phyloP scores from a whole-genome alignment of 208 protist genomes.

The Crithidia fasciculata region DNA sequence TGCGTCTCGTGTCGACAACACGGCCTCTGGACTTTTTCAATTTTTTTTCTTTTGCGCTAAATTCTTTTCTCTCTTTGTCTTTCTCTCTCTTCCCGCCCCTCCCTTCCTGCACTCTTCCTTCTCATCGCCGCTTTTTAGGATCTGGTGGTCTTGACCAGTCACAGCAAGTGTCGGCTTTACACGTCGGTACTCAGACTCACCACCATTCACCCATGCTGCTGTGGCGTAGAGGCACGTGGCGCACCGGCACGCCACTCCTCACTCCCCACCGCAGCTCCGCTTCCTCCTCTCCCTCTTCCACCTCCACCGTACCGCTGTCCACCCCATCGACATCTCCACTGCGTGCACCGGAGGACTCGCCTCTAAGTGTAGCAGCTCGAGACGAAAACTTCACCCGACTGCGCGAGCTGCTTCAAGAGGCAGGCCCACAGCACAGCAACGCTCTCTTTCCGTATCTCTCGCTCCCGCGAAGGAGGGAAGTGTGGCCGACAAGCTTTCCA shows the following conservation, averaged over 20 bases:
- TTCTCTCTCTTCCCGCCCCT: background rate
- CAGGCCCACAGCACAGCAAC: background rate
- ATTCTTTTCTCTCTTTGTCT: too few relatives aligned
- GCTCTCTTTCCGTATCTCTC: background rate
- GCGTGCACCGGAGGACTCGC: background rate
- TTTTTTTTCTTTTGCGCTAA: too few relatives aligned
- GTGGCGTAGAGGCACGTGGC: background rate
- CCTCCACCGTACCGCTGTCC: too few relatives aligned
- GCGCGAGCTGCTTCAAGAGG: conserved; percentile 15
- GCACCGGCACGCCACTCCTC: too few relatives aligned
- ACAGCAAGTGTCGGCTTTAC: too few relatives aligned
- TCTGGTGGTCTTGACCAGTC: background rate
- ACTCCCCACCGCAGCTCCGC: too few relatives aligned
- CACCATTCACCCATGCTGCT: background rate
- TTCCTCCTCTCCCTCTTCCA: too few relatives aligned
- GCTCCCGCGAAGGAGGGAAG: background rate
- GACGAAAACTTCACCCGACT: conserved; percentile 5
- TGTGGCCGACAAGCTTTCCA: conserved; percentile 1
- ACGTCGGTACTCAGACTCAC: too few relatives aligned
- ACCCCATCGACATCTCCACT: too few relatives aligned
- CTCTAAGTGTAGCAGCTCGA: background rate
- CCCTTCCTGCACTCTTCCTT: background rate
- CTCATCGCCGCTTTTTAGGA: background rate
- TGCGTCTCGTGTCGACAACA: too few relatives aligned
- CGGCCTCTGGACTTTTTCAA: too few relatives aligned